Evolutionary conservation across 495 filamentous ascomycete genomes (phyloP), one percentile per base, ranked within the genome.

Genomic region (Diplogelasinospora grovesii): DNA sequence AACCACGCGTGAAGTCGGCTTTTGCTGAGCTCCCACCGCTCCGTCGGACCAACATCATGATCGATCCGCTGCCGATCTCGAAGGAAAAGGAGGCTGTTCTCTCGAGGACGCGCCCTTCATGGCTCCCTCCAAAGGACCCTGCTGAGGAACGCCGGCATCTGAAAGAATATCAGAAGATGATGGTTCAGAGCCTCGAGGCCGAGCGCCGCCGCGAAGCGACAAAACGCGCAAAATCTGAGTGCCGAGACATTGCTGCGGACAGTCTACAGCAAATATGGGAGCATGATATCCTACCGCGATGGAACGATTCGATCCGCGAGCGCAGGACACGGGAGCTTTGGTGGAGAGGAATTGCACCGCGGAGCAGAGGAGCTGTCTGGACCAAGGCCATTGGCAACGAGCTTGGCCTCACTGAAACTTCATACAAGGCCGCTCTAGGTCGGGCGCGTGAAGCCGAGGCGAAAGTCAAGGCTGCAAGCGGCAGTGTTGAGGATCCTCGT

Each of bases 21-120:
- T 57, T 75, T 30, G 63, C 72, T 19, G 81, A 88, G 41, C 68
- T 96, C 5, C 92, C 92, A 3, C 92, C 88, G 10, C 57, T 95
- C 13, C 80, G 85, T 39, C 82, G 85, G 43, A 83, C 83, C 11
- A 90, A 95, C 55, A 81, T 93, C 34, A 90, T 97, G 84, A 93
- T 96, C 44, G 92, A 98, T 59, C 92, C 92, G 6, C 64, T 98
- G 41, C 93, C 90, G 2, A 82, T 94, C 24, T 95, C 89, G 51
- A 93, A 89, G 64, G 92, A 98, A 69, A 98, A 98, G 63, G 88
- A 95, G 50, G 87, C 84, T 27, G 84, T 95, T 5, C 66, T 98
- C 14, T 88, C 86, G 15, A 74, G 93, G 28, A 98, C 92, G 9
- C 77, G 92, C 20, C 92, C 92, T 0, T 90, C 85, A 26, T 98